These are phyloP conservation scores for Gloeostereum incarnatum DNA, from an alignment of 768 basidiomycete species.

Conservation along the genomic window DNA sequence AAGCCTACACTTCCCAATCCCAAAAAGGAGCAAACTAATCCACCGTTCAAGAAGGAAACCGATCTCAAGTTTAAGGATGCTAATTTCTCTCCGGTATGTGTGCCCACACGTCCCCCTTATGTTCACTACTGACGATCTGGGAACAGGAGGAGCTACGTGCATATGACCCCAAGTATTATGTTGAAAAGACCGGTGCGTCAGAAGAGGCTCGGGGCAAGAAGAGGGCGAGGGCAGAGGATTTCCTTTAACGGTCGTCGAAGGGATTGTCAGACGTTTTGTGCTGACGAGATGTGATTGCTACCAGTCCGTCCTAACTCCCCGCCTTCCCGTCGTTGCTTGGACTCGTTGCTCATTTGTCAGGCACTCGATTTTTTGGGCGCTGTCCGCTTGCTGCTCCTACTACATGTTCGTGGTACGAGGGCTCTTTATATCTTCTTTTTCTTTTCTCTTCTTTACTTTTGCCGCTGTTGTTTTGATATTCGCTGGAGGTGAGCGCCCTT, in stretches of 20 bases:
- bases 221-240: constrained; percentile 80
- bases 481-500: too few relatives aligned
- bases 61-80: constrained; percentile 66
- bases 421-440: too few relatives aligned
- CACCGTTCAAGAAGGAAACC: constrained; percentile 69
- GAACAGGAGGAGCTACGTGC: constrained; percentile 73
- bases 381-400: too few relatives aligned
- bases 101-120: neutral
- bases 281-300: neutral
- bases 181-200: constrained; percentile 30
- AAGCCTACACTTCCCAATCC: constrained; percentile 44
- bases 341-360: too few relatives aligned
- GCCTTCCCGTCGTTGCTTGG: too few relatives aligned
- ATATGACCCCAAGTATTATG: constrained; percentile 51
- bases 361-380: too few relatives aligned
- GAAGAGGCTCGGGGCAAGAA: constrained; percentile 60
- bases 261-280: neutral
- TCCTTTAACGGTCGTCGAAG: constrained; percentile 34
- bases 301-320: constrained; percentile 8
- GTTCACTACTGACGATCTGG: neutral
- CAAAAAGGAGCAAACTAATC: constrained; percentile 52
- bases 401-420: too few relatives aligned
- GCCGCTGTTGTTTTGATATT: too few relatives aligned
- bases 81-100: constrained; percentile 69
- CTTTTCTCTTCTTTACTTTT: too few relatives aligned